Evolutionary conservation across 2,329 filamentous ascomycete species (phyloP).

Genomic region (Ceratocystis ficicola): DNA sequence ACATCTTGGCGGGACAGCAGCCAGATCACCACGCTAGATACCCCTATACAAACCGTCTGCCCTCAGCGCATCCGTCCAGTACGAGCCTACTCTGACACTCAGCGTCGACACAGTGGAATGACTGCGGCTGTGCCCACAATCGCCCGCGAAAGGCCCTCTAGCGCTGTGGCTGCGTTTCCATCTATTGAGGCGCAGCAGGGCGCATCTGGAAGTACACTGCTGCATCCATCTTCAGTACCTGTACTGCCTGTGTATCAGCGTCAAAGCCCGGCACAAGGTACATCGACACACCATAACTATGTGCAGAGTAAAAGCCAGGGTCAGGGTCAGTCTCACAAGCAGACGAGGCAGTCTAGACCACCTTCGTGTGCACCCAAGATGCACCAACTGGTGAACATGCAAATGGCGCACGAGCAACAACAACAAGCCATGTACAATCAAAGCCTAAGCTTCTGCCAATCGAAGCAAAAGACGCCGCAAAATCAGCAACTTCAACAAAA

Average conservation of each 20-base stretch:
- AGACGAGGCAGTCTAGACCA: not conserved
- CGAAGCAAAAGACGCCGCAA: constrained; percentile 21
- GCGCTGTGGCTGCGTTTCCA: not conserved
- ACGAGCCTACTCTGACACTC: constrained; percentile 25
- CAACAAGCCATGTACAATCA: constrained; percentile 20
- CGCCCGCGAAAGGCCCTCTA: not conserved
- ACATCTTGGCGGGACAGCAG: constrained; percentile 9
- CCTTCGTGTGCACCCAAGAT: constrained; percentile 16
- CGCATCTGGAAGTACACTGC: not conserved
- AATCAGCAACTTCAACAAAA: not conserved
- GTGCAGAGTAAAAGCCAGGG: constrained; percentile 22
- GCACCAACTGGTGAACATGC: constrained; percentile 25
- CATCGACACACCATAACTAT: constrained; percentile 22
- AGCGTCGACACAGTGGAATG: not conserved
- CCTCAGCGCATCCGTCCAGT: constrained; percentile 12
- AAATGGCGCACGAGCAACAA: not conserved
- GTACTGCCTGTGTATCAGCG: constrained; percentile 19
- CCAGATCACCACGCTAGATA: not conserved
- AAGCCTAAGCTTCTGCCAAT: constrained; percentile 8
- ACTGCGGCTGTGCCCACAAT: not conserved
- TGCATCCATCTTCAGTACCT: constrained; percentile 3
- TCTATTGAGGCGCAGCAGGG: constrained; percentile 19
- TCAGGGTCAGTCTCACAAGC: constrained; percentile 11
- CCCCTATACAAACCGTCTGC: not conserved
- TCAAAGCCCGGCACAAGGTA: constrained; percentile 23